Base-by-base conservation (phyloP, 495 filamentous ascomycete genomes). In the Corynascus novoguineensis region DNA sequence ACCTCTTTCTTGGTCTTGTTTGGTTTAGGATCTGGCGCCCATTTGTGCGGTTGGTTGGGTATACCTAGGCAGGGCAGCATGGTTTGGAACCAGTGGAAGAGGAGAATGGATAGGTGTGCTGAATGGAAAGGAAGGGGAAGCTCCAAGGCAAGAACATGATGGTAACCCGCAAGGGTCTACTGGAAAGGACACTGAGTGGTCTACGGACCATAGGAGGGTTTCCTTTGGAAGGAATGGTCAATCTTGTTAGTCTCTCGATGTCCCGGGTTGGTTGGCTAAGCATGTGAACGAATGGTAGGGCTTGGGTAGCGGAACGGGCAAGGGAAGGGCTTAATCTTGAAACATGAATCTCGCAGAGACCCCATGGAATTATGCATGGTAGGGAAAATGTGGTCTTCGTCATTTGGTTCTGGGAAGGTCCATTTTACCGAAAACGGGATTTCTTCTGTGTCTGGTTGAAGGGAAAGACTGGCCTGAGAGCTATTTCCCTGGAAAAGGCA, bases 121-220 rank as follows among this genome's bases (percentile, higher is more conserved):
- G 32, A 6, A 28, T 8, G 24, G 31, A n/a, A 11, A 10, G 9
- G 25, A 17, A 15, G 22, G 53, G n/a, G n/a, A n/a, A n/a, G n/a
- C n/a, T n/a, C n/a, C n/a, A n/a, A n/a, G n/a, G 35, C n/a, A 56
- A 56, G 53, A 56, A 11, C 22, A 49, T 44, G 21, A 49, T 9
- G 24, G 22, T 8, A 25, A 32, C 45, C 53, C 45, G 53, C 45
- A 28, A 56, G 53, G 53, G 53, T 49, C 53, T 38, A 29, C 4
- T 15, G 42, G 42, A 32, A 4, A 22, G 14, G 22, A 24, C 34
- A 9, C n/a, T 4, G 35, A n/a, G 27, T 14, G 38, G 24, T 4
- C 34, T 21, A 21, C 47, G 8, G 31, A 22, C 14, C 37, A 41
- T 50, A 10, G 48, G 22, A 40, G 48, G n/a, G n/a, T n/a, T 50